Percentiles rank a stretch among this genome's conserved stretches.
Evolutionary conservation across 2,329 filamentous ascomycete species (phyloP).

Genomic region (Byssothecium circinans): DNA sequence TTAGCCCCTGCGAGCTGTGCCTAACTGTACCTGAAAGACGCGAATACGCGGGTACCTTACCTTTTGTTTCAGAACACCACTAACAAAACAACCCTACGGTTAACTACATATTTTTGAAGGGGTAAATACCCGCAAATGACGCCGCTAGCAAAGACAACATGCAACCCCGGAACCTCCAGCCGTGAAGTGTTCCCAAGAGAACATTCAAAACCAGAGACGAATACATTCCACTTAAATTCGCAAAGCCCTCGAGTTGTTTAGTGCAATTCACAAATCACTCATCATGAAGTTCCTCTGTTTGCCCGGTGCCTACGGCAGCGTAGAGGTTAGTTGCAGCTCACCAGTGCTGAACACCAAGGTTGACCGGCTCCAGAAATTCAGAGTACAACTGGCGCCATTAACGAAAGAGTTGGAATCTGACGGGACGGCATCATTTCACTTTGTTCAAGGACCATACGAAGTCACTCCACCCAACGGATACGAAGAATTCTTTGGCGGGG

Average conservation of each 20-base stretch:
- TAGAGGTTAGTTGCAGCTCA: conserved; percentile 17
- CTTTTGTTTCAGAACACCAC: too few species aligned
- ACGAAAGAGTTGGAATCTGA: conserved; percentile 28
- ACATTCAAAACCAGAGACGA: background rate
- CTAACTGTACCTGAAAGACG: too few species aligned
- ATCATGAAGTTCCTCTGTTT: conserved; percentile 24
- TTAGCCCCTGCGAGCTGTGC: too few species aligned
- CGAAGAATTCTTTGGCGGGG: conserved; percentile 32
- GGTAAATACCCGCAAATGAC: too few species aligned
- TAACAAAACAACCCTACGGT: too few species aligned
- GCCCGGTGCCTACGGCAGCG: conserved; percentile 29
- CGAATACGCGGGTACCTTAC: too few species aligned
- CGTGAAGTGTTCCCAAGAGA: too few species aligned
- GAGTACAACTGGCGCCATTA: conserved; percentile 31
- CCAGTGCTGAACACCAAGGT: background rate
- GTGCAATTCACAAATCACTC: background rate
- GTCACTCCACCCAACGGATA: conserved; percentile 26
- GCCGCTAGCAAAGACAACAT: too few species aligned
- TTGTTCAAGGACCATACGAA: conserved; percentile 30
- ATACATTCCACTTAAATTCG: background rate
- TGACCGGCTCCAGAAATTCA: conserved; percentile 22
- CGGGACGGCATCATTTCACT: conserved; percentile 22
- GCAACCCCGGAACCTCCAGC: too few species aligned
- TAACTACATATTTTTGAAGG: too few species aligned
- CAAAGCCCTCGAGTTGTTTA: background rate